These are phyloP conservation scores for Poa annua DNA, from an alignment of 176 grass and related monocot species.

Conservation along the genomic window DNA sequence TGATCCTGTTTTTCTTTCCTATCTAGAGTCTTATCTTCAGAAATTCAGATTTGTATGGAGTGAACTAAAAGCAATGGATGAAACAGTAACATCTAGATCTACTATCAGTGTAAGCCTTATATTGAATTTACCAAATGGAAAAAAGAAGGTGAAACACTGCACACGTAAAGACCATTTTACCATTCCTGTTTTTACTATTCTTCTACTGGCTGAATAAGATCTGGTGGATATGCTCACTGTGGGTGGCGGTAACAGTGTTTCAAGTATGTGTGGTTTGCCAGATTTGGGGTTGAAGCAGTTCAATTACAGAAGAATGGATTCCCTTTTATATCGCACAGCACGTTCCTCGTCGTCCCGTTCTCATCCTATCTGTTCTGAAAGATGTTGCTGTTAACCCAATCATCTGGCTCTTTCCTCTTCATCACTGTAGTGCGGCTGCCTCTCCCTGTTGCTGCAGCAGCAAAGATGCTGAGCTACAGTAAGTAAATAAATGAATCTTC, in stretches of 20 bases:
- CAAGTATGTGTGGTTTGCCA: neutral
- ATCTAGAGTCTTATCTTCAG: too few relatives aligned
- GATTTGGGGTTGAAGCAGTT: neutral
- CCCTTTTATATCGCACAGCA: neutral
- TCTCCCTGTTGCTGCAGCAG: neutral
- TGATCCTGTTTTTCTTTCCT: too few relatives aligned
- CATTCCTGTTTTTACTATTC: neutral
- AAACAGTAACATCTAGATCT: too few relatives aligned
- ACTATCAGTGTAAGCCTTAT: too few relatives aligned
- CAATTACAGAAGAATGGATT: neutral
- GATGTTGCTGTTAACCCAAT: neutral
- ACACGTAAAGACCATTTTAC: too few relatives aligned
- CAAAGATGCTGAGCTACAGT: neutral
- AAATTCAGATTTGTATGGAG: too few relatives aligned
- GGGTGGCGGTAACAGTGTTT: neutral
- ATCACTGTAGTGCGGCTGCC: neutral
- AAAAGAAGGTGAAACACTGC: too few relatives aligned
- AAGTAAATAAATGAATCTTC: neutral
- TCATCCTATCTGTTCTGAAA: slow-evolving; percentile 7
- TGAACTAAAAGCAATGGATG: too few relatives aligned
- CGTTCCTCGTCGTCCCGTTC: neutral
- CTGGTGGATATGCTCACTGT: neutral
- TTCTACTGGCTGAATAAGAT: neutral
- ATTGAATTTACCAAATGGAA: too few relatives aligned
- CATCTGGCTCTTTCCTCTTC: neutral